Evolutionary conservation across 2,329 filamentous ascomycete species (phyloP).

Genomic region (Colletotrichum zoysiae): DNA sequence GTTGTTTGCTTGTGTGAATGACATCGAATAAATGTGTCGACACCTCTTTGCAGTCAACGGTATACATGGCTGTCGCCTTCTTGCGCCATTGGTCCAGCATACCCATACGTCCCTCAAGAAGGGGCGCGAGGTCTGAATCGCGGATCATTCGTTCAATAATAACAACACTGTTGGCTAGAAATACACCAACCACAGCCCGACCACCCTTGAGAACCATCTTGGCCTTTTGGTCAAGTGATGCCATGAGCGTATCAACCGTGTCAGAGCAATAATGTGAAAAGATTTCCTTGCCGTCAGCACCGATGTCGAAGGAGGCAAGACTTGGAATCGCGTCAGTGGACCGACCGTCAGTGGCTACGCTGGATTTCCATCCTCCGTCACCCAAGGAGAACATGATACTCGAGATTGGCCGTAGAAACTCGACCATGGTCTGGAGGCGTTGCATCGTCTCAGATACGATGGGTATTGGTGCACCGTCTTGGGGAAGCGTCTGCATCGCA

Average conservation of each 20-base stretch:
- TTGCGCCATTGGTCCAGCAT: slow-evolving; percentile 89
- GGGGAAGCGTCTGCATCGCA: slow-evolving; percentile 75
- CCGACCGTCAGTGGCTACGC: slow-evolving; percentile 62
- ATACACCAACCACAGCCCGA: slow-evolving; percentile 86
- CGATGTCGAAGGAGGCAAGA: slow-evolving; percentile 85
- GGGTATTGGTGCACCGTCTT: slow-evolving; percentile 82
- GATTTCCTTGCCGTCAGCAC: slow-evolving; percentile 87
- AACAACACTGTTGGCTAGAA: slow-evolving; percentile 88
- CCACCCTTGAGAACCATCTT: slow-evolving; percentile 78
- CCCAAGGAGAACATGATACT: slow-evolving; percentile 93
- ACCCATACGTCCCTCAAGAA: slow-evolving; percentile 75
- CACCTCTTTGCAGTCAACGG: slow-evolving; percentile 89
- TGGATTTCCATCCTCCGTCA: slow-evolving; percentile 87
- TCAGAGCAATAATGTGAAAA: slow-evolving; percentile 92
- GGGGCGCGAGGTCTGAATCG: slow-evolving; percentile 79
- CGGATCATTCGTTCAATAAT: slow-evolving; percentile 88
- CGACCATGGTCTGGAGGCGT: slow-evolving; percentile 86
- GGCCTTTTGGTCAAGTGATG: slow-evolving; percentile 80
- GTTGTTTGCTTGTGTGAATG: slow-evolving; percentile 85
- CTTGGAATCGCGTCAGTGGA: slow-evolving; percentile 76
- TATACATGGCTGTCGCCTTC: slow-evolving; percentile 83
- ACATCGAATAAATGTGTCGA: slow-evolving; percentile 89
- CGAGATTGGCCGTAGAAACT: slow-evolving; percentile 86
- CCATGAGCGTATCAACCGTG: slow-evolving; percentile 85
- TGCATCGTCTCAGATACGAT: slow-evolving; percentile 88